These are phyloP conservation scores for Dothistroma pini DNA, from an alignment of 2,329 filamentous ascomycete genomes.

Conservation along the genomic window DNA sequence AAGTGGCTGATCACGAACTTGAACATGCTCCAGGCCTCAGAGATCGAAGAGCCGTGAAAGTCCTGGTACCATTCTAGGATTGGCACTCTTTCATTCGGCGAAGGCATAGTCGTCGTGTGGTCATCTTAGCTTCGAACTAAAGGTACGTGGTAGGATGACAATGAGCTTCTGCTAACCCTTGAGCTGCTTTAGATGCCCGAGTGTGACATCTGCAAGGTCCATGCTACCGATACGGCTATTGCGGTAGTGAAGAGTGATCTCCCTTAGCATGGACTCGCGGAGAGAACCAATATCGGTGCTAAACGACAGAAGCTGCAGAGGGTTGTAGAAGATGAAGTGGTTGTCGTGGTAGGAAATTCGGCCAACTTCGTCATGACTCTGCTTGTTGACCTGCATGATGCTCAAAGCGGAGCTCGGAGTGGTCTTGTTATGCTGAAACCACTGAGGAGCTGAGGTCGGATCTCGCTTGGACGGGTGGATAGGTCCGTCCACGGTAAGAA, in stretches of 20 bases:
- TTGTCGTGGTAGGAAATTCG: conserved; percentile 29
- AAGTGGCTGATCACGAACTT: conserved; percentile 14
- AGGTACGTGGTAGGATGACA: neutral
- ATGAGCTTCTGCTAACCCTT: conserved; percentile 8
- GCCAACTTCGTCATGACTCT: conserved; percentile 27
- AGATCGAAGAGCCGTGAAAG: conserved; percentile 20
- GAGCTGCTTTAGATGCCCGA: conserved; percentile 21
- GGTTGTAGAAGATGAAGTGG: conserved; percentile 29
- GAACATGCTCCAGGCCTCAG: conserved; percentile 20
- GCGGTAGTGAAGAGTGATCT: conserved; percentile 28
- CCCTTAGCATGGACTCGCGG: conserved; percentile 19
- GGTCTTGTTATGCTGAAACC: neutral
- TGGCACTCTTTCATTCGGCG: conserved; percentile 4
- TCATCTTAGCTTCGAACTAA: neutral
- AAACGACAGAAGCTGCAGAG: conserved; percentile 25
- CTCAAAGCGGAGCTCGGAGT: conserved; percentile 19
- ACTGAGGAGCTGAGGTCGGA: conserved; percentile 10
- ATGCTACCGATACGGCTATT: conserved; percentile 22
- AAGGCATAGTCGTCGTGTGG: neutral
- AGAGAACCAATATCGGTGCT: conserved; percentile 12
- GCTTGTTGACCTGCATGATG: conserved; percentile 25
- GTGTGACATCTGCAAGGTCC: conserved; percentile 20
- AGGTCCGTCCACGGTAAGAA: conserved; percentile 20
- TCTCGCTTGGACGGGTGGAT: conserved; percentile 22
- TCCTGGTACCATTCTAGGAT: conserved; percentile 19